Evolutionary conservation across 257 asterid genomes (phyloP), one percentile per base, ranked within the genome.

Genomic region (Fraxinus anomala): DNA sequence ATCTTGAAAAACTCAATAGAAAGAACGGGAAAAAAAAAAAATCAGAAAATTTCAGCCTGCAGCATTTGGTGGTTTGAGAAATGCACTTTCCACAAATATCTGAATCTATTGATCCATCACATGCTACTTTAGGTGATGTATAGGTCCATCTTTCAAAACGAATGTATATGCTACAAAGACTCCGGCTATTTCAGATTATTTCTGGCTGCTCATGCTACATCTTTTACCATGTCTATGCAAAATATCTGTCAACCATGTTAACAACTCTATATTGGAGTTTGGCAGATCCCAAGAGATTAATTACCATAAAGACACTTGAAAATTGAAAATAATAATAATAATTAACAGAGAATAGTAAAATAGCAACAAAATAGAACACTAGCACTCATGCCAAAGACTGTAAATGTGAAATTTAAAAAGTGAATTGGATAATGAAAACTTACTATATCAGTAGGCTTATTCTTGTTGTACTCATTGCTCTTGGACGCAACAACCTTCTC

Each of bases 391-490:
- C 63, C 24, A 51, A 51, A 51, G 65, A 54, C 11, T n/a, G 2
- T 19, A 54, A 19, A 14, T 19, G 23, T 54, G 10, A 54, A 54
- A 54, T 19, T 11, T 54, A 19, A 54, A 17, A 6, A 54, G 65
- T 54, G 10, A 4, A 1, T 17, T 54, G 56, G 56, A 47, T 54
- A n/a, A 72, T 36, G 33, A 79, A 76, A 4, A 67, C 94, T 87
- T 89, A 95, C 99, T 13, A 93, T 95, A 76, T 95, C 99, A 13
- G 97, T 95, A 30, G 99, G 97, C 88, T 95, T 95, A 81, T 95
- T 95, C 89, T 91, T 90, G 89, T 93, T 93, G 82, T 93, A 95
- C 89, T 93, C 99, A 17, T 88, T 79, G 88, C 96, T 95, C 88
- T 89, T 95, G 65, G 98, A 95, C 44, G 83, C 88, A 39, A 93